These are phyloP conservation scores for Leccinum arenicola DNA, from an alignment of 768 basidiomycete species.

Conservation along the genomic window DNA sequence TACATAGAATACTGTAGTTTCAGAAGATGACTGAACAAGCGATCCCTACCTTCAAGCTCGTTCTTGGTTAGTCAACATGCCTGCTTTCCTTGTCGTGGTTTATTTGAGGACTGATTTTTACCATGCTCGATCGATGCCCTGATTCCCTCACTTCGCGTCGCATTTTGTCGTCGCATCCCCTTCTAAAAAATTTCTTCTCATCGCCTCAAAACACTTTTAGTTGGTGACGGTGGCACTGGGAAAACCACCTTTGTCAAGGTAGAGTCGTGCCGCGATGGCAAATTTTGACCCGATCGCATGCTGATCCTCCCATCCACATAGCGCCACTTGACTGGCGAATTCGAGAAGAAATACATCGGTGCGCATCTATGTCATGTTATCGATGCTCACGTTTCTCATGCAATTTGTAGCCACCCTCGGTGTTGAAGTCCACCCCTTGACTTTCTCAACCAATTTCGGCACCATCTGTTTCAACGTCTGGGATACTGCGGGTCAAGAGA, in stretches of 20 bases:
- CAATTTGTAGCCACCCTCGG: conserved; percentile 84
- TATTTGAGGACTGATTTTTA: conserved; percentile 23
- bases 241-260: conserved; percentile 99
- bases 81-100: conserved; percentile 1
- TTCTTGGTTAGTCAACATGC: conserved; percentile 70
- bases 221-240: conserved; percentile 95
- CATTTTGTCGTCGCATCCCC: conserved; percentile 10
- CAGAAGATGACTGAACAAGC: conserved; percentile 35
- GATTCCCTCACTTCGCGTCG: conserved; percentile 9
- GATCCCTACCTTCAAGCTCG: conserved; percentile 96
- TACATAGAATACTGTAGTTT: conserved; percentile 23
- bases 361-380: conserved; percentile 29
- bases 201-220: conserved; percentile 38
- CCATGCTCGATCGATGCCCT: conserved; percentile 53
- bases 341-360: conserved; percentile 99
- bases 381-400: conserved; percentile 14
- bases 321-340: conserved; percentile 99
- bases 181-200: background rate
- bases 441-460: conserved; percentile 97
- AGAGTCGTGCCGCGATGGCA: conserved; percentile 24
- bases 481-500: conserved; percentile 99
- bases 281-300: conserved; percentile 43
- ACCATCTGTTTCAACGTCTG: conserved; percentile 99
- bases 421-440: conserved; percentile 97
- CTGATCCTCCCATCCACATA: conserved; percentile 51